These are phyloP conservation scores for Parasitella parasitica DNA, from an alignment of 371 early-diverging fungal species.

Conservation along the genomic window DNA sequence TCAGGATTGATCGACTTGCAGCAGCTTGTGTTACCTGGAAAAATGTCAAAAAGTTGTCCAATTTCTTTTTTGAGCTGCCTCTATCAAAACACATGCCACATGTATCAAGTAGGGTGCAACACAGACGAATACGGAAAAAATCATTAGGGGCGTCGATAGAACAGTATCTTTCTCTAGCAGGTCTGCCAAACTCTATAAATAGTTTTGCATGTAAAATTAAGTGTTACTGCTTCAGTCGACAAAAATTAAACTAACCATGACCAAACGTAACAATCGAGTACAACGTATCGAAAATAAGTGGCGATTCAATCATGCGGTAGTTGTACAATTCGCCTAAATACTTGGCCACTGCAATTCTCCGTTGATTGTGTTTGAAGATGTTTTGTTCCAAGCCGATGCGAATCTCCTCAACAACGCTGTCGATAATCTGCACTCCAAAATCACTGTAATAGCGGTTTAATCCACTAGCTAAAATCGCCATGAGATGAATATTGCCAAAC, in stretches of 20 bases:
- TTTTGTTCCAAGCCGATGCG: conserved; percentile 82
- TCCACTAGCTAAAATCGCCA: conserved; percentile 81
- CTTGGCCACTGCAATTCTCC: conserved; percentile 76
- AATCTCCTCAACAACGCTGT: conserved; percentile 86
- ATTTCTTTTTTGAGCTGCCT: conserved; percentile 61
- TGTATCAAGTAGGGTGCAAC: conserved; percentile 84
- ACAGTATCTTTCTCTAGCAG: conserved; percentile 62
- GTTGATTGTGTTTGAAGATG: conserved; percentile 88
- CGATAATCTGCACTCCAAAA: conserved; percentile 86
- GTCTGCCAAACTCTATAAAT: conserved; percentile 68
- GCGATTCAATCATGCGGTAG: conserved; percentile 80
- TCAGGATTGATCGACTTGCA: conserved; percentile 12
- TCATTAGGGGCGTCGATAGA: conserved; percentile 84
- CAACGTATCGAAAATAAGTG: conserved; percentile 81
- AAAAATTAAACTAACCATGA: conserved; percentile 57
- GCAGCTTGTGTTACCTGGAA: conserved; percentile 58
- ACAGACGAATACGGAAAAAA: conserved; percentile 91
- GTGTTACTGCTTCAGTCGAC: neutral
- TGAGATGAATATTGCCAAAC: conserved; percentile 78
- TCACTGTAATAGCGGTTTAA: conserved; percentile 80
- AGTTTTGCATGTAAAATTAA: neutral
- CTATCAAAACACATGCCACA: conserved; percentile 86
- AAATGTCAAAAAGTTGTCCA: conserved; percentile 75
- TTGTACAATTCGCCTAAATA: conserved; percentile 93
- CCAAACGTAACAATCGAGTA: conserved; percentile 85